Evolutionary conservation across 2,329 filamentous ascomycete species (phyloP).

Genomic region (Pezicula rhizophila): DNA sequence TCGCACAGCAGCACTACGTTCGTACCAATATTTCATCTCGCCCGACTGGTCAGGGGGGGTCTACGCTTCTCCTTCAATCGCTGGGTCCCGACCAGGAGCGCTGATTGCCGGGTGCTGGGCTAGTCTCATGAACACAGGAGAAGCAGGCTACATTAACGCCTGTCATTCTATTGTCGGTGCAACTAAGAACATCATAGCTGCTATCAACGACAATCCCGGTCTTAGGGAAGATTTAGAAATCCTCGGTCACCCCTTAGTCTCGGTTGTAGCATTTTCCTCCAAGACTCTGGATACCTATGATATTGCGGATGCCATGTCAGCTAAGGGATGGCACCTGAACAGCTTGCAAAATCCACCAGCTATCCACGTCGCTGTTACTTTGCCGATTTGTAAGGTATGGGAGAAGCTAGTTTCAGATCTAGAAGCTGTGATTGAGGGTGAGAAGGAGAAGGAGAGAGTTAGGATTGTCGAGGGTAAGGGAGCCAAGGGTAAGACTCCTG

Average conservation of each 20-base stretch:
- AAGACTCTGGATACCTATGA: conserved; percentile 88
- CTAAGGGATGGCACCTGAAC: conserved; percentile 91
- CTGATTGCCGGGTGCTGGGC: conserved; percentile 96
- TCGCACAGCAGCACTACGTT: conserved; percentile 69
- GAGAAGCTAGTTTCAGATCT: conserved; percentile 73
- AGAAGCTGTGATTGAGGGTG: conserved; percentile 59
- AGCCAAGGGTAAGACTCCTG: conserved; percentile 59
- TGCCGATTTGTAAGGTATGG: conserved; percentile 76
- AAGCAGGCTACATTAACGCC: conserved; percentile 79
- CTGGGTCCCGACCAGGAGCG: conserved; percentile 85
- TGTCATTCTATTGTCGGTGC: conserved; percentile 85
- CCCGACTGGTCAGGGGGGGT: conserved; percentile 95
- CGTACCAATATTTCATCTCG: conserved; percentile 94
- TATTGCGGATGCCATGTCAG: conserved; percentile 80
- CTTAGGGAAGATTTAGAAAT: conserved; percentile 71
- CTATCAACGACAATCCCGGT: conserved; percentile 62
- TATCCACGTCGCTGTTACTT: conserved; percentile 88
- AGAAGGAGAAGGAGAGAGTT: conserved; percentile 76
- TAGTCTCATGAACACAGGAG: conserved; percentile 80
- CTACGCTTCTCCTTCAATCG: conserved; percentile 87
- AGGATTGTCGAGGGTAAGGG: conserved; percentile 64
- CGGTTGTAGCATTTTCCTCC: conserved; percentile 83
- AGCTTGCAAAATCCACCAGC: conserved; percentile 86
- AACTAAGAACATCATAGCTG: conserved; percentile 73
- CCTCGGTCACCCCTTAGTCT: conserved; percentile 79